These are phyloP conservation scores for Brassica rapa DNA, from an alignment of 345 rosid genomes.

Conservation along the genomic window DNA sequence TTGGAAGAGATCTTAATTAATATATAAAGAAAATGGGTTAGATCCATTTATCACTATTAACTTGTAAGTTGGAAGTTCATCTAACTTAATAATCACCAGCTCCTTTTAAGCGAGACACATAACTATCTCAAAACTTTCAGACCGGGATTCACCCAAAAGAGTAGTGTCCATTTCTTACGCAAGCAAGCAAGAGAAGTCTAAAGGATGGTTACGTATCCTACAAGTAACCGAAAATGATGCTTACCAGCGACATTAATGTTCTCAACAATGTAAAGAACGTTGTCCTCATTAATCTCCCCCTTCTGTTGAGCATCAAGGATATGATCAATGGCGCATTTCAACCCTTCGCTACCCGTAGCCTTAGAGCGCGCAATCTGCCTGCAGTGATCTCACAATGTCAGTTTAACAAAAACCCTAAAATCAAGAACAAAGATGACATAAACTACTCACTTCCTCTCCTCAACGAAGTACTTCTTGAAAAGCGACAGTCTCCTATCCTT, in stretches of 20 bases:
- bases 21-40: no score
- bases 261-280: conserved; percentile 96
- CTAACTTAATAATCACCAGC: no score
- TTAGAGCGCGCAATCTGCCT: conserved; percentile 75
- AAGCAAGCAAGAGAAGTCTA: conserved; percentile 22
- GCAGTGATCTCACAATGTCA: conserved; percentile 7
- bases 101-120: no score
- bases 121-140: no score
- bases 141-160: neutral
- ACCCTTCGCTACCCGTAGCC: conserved; percentile 57
- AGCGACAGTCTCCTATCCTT: conserved; percentile 75
- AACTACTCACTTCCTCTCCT: conserved; percentile 77
- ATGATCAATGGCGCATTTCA: conserved; percentile 87
- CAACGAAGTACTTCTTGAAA: conserved; percentile 61
- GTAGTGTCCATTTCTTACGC: neutral
- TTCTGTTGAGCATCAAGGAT: conserved; percentile 73
- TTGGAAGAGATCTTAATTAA: no score
- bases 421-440: neutral
- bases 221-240: conserved; percentile 15
- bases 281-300: conserved; percentile 95
- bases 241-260: conserved; percentile 76
- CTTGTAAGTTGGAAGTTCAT: no score
- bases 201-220: conserved; percentile 23
- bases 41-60: no score
- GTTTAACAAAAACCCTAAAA: neutral